These are phyloP conservation scores for Aspergillus sp. DNA, from an alignment of 2,329 filamentous ascomycete genomes.

Conservation along the genomic window DNA sequence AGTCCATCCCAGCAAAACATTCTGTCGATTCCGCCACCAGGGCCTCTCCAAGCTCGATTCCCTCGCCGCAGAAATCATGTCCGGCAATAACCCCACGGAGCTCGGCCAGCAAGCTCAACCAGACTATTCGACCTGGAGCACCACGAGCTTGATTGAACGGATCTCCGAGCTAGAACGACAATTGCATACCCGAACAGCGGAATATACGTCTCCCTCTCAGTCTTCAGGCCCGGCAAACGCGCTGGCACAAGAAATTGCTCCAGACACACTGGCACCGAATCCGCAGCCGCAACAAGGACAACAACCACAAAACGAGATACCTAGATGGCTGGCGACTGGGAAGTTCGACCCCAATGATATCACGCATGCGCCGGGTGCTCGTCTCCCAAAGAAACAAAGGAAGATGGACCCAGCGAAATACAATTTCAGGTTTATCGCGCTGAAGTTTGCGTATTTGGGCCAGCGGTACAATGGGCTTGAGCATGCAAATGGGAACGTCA, in stretches of 20 bases:
- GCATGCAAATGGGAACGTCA: slow-evolving; percentile 70
- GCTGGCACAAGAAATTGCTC: neutral
- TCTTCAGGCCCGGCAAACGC: slow-evolving; percentile 4
- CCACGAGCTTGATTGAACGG: slow-evolving; percentile 65
- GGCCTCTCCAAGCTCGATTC: slow-evolving; percentile 16
- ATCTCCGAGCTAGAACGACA: slow-evolving; percentile 68
- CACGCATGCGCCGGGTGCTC: slow-evolving; percentile 24
- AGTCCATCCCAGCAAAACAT: slow-evolving; percentile 8
- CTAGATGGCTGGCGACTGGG: slow-evolving; percentile 1
- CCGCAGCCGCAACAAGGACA: neutral
- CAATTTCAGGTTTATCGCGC: slow-evolving; percentile 76
- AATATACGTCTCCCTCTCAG: slow-evolving; percentile 23
- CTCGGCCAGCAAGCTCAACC: slow-evolving; percentile 9
- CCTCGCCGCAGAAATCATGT: slow-evolving; percentile 23
- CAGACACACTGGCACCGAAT: neutral
- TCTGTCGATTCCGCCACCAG: slow-evolving; percentile 10
- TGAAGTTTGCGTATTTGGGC: slow-evolving; percentile 93
- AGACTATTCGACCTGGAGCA: slow-evolving; percentile 68
- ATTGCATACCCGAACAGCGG: slow-evolving; percentile 53
- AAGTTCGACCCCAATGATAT: slow-evolving; percentile 21
- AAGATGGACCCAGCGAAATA: slow-evolving; percentile 78
- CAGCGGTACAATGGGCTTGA: slow-evolving; percentile 92
- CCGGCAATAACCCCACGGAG: slow-evolving; percentile 14
- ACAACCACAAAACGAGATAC: neutral
- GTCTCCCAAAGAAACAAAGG: slow-evolving; percentile 46